Evolutionary conservation across 2,329 filamentous ascomycete species (phyloP).

Genomic region (Diaporthe helianthi): DNA sequence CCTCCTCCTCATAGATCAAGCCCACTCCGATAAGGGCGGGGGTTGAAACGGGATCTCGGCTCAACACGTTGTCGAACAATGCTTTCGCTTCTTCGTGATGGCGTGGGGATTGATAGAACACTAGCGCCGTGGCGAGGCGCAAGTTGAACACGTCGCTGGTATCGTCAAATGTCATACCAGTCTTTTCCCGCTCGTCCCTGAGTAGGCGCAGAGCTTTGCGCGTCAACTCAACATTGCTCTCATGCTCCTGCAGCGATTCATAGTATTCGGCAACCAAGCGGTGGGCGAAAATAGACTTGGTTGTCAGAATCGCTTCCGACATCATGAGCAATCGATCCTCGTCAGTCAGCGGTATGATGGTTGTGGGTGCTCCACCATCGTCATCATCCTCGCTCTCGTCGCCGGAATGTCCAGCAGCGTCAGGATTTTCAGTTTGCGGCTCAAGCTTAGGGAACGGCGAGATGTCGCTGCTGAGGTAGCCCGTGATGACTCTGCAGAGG

Average conservation of each 20-base stretch:
- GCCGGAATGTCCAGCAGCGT: slow-evolving; percentile 49
- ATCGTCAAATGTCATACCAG: slow-evolving; percentile 72
- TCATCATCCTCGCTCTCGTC: slow-evolving; percentile 66
- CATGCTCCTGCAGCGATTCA: slow-evolving; percentile 82
- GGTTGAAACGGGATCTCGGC: slow-evolving; percentile 77
- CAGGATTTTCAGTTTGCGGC: slow-evolving; percentile 39
- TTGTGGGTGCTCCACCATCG: slow-evolving; percentile 60
- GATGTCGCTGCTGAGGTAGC: slow-evolving; percentile 81
- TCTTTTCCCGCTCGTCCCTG: slow-evolving; percentile 66
- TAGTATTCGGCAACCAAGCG: slow-evolving; percentile 86
- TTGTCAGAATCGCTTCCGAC: slow-evolving; percentile 72
- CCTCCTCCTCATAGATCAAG: slow-evolving; percentile 90
- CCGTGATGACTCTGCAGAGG: slow-evolving; percentile 80
- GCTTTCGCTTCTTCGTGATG: slow-evolving; percentile 87
- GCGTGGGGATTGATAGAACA: slow-evolving; percentile 88
- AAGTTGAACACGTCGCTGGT: slow-evolving; percentile 77
- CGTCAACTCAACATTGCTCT: slow-evolving; percentile 79
- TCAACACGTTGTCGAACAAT: slow-evolving; percentile 84
- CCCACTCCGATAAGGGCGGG: slow-evolving; percentile 88
- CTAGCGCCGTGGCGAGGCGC: slow-evolving; percentile 83
- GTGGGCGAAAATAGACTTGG: slow-evolving; percentile 80
- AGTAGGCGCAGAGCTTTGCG: slow-evolving; percentile 74
- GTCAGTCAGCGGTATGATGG: slow-evolving; percentile 67
- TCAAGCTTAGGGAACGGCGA: slow-evolving; percentile 74
- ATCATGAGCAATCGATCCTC: slow-evolving; percentile 85